Evolutionary conservation across 2,329 filamentous ascomycete genomes (phyloP).

Genomic region (Beauveria pseudobassiana): DNA sequence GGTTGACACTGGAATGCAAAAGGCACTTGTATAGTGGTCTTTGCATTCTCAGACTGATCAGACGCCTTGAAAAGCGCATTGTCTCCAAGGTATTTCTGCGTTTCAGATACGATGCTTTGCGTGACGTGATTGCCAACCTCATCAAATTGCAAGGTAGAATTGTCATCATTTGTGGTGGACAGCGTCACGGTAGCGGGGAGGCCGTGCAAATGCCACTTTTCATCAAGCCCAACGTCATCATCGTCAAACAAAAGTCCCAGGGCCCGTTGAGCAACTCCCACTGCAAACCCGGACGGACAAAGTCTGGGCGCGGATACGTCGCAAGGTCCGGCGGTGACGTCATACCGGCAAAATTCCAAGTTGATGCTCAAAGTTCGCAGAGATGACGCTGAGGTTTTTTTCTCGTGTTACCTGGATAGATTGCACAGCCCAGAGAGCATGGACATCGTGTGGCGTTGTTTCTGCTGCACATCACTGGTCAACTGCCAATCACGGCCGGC

Average conservation of each 20-base stretch:
- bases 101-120: conserved; percentile 41
- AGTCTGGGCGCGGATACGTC: conserved; percentile 57
- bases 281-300: conserved; percentile 44
- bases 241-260: conserved; percentile 63
- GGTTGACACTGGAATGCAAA: conserved; percentile 58
- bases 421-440: neutral
- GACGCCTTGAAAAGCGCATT: conserved; percentile 29
- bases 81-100: conserved; percentile 38
- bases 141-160: conserved; percentile 14
- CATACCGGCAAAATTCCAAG: conserved; percentile 11
- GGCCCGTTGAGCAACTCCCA: conserved; percentile 56
- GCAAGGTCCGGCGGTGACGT: conserved; percentile 5
- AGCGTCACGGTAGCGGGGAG: conserved; percentile 37
- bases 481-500: neutral
- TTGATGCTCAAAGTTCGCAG: neutral
- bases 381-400: neutral
- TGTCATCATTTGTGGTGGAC: conserved; percentile 26
- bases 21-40: conserved; percentile 52
- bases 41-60: conserved; percentile 27
- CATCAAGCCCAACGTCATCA: conserved; percentile 45
- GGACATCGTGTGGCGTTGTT: neutral
- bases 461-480: neutral
- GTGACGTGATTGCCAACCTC: conserved; percentile 22
- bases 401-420: neutral
- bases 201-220: conserved; percentile 45